These are phyloP conservation scores for Coniella vitis DNA, from an alignment of 2,329 filamentous ascomycete species.

Conservation along the genomic window DNA sequence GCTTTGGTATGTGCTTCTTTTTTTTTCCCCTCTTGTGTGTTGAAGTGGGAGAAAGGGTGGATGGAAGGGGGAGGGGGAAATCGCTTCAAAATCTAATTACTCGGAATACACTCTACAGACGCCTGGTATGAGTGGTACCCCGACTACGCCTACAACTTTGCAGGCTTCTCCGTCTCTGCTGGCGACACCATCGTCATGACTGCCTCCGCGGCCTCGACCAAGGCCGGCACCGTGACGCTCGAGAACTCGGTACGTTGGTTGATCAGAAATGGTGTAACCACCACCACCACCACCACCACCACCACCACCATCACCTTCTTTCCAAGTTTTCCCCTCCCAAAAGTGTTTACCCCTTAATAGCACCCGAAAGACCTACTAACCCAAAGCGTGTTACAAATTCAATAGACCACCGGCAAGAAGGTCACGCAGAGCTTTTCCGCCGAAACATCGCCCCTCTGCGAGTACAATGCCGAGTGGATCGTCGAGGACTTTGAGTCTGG, in stretches of 20 bases:
- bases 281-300: too few species aligned
- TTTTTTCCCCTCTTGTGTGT: too few species aligned
- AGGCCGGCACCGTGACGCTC: slow-evolving; percentile 34
- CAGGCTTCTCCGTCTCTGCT: slow-evolving; percentile 9
- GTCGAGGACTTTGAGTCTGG: slow-evolving; percentile 45
- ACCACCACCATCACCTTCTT: too few species aligned
- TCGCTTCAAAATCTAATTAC: too few species aligned
- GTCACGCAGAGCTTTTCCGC: slow-evolving; percentile 42
- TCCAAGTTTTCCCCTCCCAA: too few species aligned
- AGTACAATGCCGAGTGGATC: slow-evolving; percentile 56
- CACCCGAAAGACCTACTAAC: background rate
- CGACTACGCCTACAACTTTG: slow-evolving; percentile 33
- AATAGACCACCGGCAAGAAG: slow-evolving; percentile 37
- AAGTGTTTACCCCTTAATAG: background rate
- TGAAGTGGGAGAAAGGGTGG: too few species aligned
- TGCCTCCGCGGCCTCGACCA: slow-evolving; percentile 30
- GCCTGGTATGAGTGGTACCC: slow-evolving; percentile 58
- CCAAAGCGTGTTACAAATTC: too few species aligned
- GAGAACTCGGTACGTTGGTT: slow-evolving; percentile 32
- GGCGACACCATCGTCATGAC: slow-evolving; percentile 19
- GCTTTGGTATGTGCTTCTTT: slow-evolving; percentile 5
- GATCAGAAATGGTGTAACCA: background rate
- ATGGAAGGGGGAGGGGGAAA: too few species aligned
- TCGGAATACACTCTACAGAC: too few species aligned
- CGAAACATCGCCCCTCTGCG: slow-evolving; percentile 36